Percentiles rank a stretch among this genome's conserved stretches.
Evolutionary conservation across 2,329 filamentous ascomycete species (phyloP).

Genomic region (Dichotomopilus funicola): DNA sequence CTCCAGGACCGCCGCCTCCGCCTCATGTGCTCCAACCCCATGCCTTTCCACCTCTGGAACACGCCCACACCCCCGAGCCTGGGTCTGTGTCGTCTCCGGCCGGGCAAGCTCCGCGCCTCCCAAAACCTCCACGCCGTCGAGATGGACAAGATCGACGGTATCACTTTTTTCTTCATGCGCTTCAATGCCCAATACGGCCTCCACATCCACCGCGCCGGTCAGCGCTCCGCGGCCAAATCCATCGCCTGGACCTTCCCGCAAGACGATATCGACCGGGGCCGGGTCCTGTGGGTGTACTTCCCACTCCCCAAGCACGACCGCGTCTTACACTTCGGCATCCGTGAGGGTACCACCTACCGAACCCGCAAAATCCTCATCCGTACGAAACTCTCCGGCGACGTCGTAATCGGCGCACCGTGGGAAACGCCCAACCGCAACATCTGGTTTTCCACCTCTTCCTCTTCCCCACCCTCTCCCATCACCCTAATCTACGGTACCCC

Average conservation of each 20-base stretch:
- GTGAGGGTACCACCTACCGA: background rate
- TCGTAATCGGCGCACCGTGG: background rate
- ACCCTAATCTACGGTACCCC: conserved; percentile 2
- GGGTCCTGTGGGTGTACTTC: background rate
- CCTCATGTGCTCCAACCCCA: background rate
- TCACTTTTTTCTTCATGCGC: conserved; percentile 10
- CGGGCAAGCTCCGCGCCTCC: background rate
- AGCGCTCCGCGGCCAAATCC: background rate
- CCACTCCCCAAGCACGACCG: background rate
- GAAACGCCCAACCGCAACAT: background rate
- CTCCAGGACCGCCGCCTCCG: background rate
- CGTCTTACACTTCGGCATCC: background rate
- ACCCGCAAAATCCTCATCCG: background rate
- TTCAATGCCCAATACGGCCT: conserved; percentile 1
- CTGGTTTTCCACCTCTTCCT: background rate
- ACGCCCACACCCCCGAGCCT: conserved; percentile 9
- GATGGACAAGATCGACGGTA: background rate
- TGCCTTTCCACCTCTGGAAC: conserved; percentile 5
- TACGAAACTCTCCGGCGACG: background rate
- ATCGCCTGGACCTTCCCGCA: background rate
- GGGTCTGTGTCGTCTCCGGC: background rate
- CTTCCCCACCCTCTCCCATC: background rate
- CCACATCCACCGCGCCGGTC: conserved; percentile 1
- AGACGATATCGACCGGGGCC: background rate
- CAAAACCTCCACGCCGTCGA: background rate